phyloP scores from a whole-genome alignment of 305 asterid genomes.

The Fraxinus sp. region DNA sequence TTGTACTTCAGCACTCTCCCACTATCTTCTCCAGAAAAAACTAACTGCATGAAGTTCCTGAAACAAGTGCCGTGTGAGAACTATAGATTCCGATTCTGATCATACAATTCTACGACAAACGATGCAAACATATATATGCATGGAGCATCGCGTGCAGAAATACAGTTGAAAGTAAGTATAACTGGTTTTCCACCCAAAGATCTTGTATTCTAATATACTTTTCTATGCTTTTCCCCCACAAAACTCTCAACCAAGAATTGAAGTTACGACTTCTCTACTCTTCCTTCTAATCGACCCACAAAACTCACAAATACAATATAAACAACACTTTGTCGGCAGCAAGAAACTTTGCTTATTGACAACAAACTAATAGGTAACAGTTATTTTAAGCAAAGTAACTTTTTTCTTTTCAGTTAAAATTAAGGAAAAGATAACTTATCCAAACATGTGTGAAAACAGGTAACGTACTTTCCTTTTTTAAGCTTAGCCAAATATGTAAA shows the following conservation, averaged over 20 bases:
- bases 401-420: neutral
- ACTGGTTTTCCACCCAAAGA: neutral
- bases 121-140: neutral
- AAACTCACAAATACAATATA: neutral
- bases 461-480: neutral
- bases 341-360: neutral
- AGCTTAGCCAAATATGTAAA: neutral
- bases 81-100: neutral
- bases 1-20: conserved; percentile 84
- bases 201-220: neutral
- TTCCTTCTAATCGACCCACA: neutral
- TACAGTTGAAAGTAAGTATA: neutral
- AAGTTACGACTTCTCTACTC: neutral
- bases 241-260: neutral
- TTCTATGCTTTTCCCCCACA: neutral
- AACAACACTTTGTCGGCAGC: neutral
- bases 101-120: neutral
- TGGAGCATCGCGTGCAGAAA: neutral
- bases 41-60: conserved; percentile 81
- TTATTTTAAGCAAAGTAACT: neutral
- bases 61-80: conserved; percentile 21
- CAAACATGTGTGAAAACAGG: neutral
- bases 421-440: neutral
- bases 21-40: conserved; percentile 68
- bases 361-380: neutral